These are phyloP conservation scores for Orbilia brochopaga DNA, from an alignment of 2,329 filamentous ascomycete species.

Conservation along the genomic window DNA sequence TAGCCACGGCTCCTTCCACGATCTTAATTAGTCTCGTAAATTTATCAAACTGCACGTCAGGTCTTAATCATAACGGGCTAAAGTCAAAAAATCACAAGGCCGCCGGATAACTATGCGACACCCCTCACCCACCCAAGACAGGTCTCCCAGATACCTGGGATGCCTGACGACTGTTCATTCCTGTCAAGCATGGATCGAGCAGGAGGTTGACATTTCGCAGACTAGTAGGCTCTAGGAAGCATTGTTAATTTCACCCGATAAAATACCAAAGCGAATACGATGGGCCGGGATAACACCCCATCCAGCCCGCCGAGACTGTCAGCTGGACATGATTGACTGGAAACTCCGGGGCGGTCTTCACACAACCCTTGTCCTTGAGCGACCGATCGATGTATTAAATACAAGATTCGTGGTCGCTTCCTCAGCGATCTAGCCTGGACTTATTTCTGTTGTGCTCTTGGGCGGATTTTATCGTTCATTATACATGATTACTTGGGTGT, in stretches of 20 bases:
- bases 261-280: constrained; percentile 39
- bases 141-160: constrained; percentile 38
- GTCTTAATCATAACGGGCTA: constrained; percentile 32
- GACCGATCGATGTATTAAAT: constrained; percentile 41
- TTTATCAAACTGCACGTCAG: too few species aligned
- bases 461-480: not conserved
- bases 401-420: constrained; percentile 22
- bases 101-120: constrained; percentile 7
- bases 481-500: constrained; percentile 6
- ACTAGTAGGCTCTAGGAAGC: constrained; percentile 34
- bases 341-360: constrained; percentile 31
- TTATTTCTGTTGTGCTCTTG: constrained; percentile 20
- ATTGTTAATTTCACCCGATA: constrained; percentile 49
- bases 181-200: constrained; percentile 31
- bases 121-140: not conserved
- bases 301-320: constrained; percentile 49
- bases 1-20: constrained; percentile 26
- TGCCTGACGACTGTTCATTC: constrained; percentile 27
- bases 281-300: constrained; percentile 30
- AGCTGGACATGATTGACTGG: constrained; percentile 48
- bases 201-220: constrained; percentile 21
- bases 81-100: constrained; percentile 24
- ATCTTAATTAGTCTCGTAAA: too few species aligned
- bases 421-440: constrained; percentile 4
- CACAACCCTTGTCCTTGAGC: constrained; percentile 40